Evolutionary conservation across 768 basidiomycete species (phyloP), one percentile per base, ranked within the genome.

Genomic region (Rhodotorula toruloides): DNA sequence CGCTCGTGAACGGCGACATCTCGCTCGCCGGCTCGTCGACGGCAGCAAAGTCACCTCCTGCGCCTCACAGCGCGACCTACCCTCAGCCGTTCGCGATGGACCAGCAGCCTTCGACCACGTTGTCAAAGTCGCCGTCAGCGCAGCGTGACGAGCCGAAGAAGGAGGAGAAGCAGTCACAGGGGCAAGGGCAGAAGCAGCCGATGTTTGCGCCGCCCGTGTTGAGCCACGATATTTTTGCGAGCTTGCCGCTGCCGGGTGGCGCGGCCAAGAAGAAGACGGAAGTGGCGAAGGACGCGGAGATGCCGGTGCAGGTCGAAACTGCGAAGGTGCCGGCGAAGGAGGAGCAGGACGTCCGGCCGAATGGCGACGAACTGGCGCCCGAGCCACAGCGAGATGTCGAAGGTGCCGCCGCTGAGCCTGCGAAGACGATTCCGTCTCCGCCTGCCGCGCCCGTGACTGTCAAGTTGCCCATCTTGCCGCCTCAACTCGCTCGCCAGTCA

Each of bases 171-270:
- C 6, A 21, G 25, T 1, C n/a, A n/a, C n/a, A 43, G 25, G 39
- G 17, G 43, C 22, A 40, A 27, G 47, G 25, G n/a, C 13, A n/a
- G 29, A 39, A 1, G 46, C n/a, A 25, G 43, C 59, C 67, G 2
- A 12, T 55, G 50, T 68, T 68, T 21, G 39, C 57, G 25, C 49
- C 57, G 29, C 67, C 67, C 4, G 34, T 68, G 9, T 42, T 68
- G 21, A 68, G 67, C 36, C 67, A 68, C 43, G 62, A 68, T 31
- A 46, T 68, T 22, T 68, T 68, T 14, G 57, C 40, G 9, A 27
- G 4, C 21, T 22, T 68, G 31, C 67, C 67, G 4, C 22, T 56
- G 44, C 49, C 65, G 25, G 36, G n/a, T 19, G 31, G 12, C 11
- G 36, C 22, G 32, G 16, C 9, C n/a, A 17, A 32, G 43, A 19